phyloP scores from a whole-genome alignment of 495 filamentous ascomycete species.

The Penicillium daleae region DNA sequence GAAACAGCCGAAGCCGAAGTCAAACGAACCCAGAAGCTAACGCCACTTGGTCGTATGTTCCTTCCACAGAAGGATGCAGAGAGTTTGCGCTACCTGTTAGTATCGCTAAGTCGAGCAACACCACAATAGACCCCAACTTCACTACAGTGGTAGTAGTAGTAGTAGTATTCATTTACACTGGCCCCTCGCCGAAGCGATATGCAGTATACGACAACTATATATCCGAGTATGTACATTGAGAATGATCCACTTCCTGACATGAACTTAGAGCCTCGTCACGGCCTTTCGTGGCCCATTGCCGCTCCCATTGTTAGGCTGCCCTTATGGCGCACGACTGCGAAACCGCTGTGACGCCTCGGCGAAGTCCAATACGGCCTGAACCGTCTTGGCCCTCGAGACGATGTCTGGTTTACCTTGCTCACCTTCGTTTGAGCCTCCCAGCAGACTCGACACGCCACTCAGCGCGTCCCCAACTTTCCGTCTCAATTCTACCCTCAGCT shows the following conservation, averaged over 20 bases:
- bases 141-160: no score
- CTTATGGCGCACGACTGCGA: slow-evolving; percentile 35
- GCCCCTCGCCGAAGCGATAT: slow-evolving; percentile 6
- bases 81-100: no score
- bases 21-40: no score
- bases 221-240: background rate
- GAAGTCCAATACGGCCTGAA: slow-evolving; percentile 36
- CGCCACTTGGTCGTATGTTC: no score
- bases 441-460: slow-evolving; percentile 30
- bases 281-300: slow-evolving; percentile 33
- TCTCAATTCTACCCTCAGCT: slow-evolving; percentile 19
- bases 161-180: slow-evolving; percentile 4
- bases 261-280: slow-evolving; percentile 36
- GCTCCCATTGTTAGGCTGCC: slow-evolving; percentile 32
- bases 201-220: slow-evolving; percentile 4
- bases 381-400: slow-evolving; percentile 27
- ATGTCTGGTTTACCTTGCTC: slow-evolving; percentile 32
- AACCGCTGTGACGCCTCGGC: slow-evolving; percentile 37
- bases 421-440: slow-evolving; percentile 32
- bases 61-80: no score
- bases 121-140: no score
- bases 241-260: slow-evolving; percentile 7
- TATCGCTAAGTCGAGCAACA: no score
- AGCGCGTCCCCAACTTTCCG: slow-evolving; percentile 29
- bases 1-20: no score